These are phyloP conservation scores for Starmera stellimalicola DNA, from an alignment of 1,139 yeast genomes.

Conservation along the genomic window DNA sequence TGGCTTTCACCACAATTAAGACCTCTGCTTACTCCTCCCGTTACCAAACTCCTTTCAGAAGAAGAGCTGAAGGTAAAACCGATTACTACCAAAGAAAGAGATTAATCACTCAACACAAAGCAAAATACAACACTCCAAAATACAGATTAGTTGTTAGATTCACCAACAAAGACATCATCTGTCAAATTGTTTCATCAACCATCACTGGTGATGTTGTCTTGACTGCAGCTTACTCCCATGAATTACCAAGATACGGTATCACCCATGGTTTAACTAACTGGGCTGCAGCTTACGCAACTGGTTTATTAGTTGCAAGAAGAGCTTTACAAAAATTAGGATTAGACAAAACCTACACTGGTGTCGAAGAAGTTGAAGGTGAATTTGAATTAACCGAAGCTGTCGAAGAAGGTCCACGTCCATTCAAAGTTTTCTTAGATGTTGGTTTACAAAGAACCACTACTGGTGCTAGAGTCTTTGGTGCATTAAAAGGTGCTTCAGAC, in stretches of 20 bases:
- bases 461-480: slow-evolving; percentile 99
- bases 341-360: slow-evolving; percentile 98
- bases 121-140: slow-evolving; percentile 99
- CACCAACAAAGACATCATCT: slow-evolving; percentile 99
- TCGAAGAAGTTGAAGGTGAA: slow-evolving; percentile 99
- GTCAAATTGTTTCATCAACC: slow-evolving; percentile 95
- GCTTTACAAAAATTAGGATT: slow-evolving; percentile 95
- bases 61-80: slow-evolving; percentile 99
- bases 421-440: slow-evolving; percentile 98
- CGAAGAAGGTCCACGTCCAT: slow-evolving; percentile 99
- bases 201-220: slow-evolving; percentile 95
- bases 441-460: slow-evolving; percentile 99
- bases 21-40: slow-evolving; percentile 96
- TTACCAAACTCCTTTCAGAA: slow-evolving; percentile 99
- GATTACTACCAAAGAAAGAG: slow-evolving; percentile 99
- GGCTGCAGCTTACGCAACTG: slow-evolving; percentile 99
- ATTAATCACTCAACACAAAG: slow-evolving; percentile 99
- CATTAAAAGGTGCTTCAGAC: slow-evolving; percentile 99
- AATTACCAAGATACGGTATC: slow-evolving; percentile 97
- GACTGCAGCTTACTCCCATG: slow-evolving; percentile 98
- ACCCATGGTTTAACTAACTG: slow-evolving; percentile 99
- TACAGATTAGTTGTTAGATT: slow-evolving; percentile 99
- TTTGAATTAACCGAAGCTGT: slow-evolving; percentile 97
- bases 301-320: slow-evolving; percentile 99
- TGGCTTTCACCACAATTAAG: slow-evolving; percentile 77